Evolutionary conservation across 1,284 basidiomycete species (phyloP).

Genomic region (Anthracocystis setariae): DNA sequence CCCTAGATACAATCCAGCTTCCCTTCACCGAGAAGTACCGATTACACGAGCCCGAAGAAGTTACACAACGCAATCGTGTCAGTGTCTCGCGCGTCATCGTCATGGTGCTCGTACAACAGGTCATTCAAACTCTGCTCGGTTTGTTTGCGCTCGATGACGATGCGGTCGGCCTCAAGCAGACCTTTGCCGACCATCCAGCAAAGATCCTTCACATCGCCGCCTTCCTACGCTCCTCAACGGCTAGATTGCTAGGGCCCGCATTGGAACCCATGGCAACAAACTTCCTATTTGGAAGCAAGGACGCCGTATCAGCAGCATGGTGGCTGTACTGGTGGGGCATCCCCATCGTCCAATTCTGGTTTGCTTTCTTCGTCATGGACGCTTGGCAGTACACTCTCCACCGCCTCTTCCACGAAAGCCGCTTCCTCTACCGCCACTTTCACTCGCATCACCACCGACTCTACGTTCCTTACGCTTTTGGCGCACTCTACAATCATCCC

Average conservation of each 20-base stretch:
- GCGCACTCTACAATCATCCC: slow-evolving; percentile 97
- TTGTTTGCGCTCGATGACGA: slow-evolving; percentile 76
- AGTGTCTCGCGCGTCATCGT: slow-evolving; percentile 77
- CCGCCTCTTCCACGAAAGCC: slow-evolving; percentile 88
- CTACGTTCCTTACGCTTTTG: slow-evolving; percentile 96
- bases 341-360: slow-evolving; percentile 78
- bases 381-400: slow-evolving; percentile 99
- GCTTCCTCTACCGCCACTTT: slow-evolving; percentile 87
- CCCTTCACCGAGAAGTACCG: slow-evolving; percentile 84
- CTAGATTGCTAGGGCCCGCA: slow-evolving; percentile 18
- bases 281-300: slow-evolving; percentile 37
- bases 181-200: slow-evolving; percentile 71
- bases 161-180: slow-evolving; percentile 36
- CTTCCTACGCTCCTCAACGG: slow-evolving; percentile 16
- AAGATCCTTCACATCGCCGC: slow-evolving; percentile 35
- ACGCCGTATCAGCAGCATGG: slow-evolving; percentile 70
- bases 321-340: slow-evolving; percentile 94
- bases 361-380: slow-evolving; percentile 91
- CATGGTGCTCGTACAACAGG: slow-evolving; percentile 85
- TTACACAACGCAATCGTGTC: slow-evolving; percentile 80
- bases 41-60: slow-evolving; percentile 87
- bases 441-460: slow-evolving; percentile 96
- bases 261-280: slow-evolving; percentile 17
- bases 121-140: slow-evolving; percentile 83
- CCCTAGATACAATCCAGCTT: slow-evolving; percentile 77